Conservation (phyloP, 2,329 filamentous ascomycete species). For the Scorias spongiosa region DNA sequence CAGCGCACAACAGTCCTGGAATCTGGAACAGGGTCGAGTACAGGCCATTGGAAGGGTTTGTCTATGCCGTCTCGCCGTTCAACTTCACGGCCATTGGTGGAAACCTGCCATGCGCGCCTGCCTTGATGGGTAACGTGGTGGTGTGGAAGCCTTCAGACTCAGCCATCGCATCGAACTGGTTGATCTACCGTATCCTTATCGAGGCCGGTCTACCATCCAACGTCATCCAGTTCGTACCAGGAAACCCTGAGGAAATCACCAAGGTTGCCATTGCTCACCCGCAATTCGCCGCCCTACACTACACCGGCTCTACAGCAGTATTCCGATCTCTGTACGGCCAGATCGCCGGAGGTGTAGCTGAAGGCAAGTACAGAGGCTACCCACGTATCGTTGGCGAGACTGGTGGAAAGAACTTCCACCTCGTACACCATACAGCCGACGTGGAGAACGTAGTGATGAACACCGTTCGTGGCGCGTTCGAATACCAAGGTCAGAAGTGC, state of each 20-base stretch:
- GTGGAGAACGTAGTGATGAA: constrained; percentile 65
- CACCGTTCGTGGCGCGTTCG: constrained; percentile 74
- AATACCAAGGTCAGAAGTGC: constrained; percentile 87
- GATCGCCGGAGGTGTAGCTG: constrained; percentile 66
- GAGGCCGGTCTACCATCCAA: constrained; percentile 81
- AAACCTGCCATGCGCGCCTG: constrained; percentile 70
- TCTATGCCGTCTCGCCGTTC: constrained; percentile 88
- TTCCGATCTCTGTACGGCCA: constrained; percentile 80
- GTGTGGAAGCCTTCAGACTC: constrained; percentile 92
- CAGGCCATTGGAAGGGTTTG: constrained; percentile 81
- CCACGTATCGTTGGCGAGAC: constrained; percentile 83
- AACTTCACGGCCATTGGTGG: constrained; percentile 94
- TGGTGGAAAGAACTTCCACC: constrained; percentile 85
- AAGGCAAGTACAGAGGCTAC: constrained; percentile 71
- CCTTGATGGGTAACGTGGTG: constrained; percentile 84
- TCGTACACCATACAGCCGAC: constrained; percentile 64
- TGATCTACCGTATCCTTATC: constrained; percentile 77
- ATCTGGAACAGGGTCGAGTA: constrained; percentile 89
- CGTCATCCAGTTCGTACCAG: constrained; percentile 88
- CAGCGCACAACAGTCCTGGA: constrained; percentile 63
- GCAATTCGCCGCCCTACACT: constrained; percentile 83
- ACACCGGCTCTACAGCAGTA: constrained; percentile 81
- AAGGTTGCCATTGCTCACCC: constrained; percentile 59
- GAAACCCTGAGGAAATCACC: constrained; percentile 73
- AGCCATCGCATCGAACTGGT: constrained; percentile 79